These are phyloP conservation scores for Diaporthe ilicicola DNA, from an alignment of 2,329 filamentous ascomycete genomes.

Conservation along the genomic window DNA sequence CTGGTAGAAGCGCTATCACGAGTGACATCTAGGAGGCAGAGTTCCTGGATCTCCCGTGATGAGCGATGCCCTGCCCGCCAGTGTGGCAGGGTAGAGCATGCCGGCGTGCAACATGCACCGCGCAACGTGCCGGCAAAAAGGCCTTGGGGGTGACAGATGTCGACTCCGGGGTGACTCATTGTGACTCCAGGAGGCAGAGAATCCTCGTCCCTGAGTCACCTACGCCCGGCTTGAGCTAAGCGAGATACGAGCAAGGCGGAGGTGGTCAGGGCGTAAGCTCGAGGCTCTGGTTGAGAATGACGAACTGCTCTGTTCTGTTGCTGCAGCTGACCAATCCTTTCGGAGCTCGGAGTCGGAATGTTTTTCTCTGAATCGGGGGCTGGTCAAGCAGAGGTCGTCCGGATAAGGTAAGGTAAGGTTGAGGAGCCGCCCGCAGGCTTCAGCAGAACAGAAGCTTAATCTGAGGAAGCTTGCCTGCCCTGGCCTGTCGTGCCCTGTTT, in stretches of 20 bases:
- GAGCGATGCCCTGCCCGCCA: background rate
- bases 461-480: background rate
- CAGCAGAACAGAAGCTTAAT: conserved; percentile 12
- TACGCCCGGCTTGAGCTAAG: background rate
- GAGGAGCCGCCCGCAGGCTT: conserved; percentile 7
- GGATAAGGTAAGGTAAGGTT: background rate
- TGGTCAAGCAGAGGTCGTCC: background rate
- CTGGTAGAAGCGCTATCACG: conserved; percentile 2
- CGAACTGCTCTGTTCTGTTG: background rate
- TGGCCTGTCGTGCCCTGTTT: background rate
- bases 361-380: background rate
- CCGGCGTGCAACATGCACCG: background rate
- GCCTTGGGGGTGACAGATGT: background rate
- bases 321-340: conserved; percentile 26
- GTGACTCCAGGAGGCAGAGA: background rate
- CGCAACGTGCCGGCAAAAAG: conserved; percentile 1
- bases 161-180: conserved; percentile 31
- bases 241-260: background rate
- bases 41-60: background rate
- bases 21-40: background rate
- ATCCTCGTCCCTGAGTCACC: conserved; percentile 31
- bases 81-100: background rate
- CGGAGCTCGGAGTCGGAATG: conserved; percentile 31
- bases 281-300: conserved; percentile 6
- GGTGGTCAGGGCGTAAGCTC: conserved; percentile 11